Evolutionary conservation across 176 grass and related monocot genomes (phyloP), one percentile per base, ranked within the genome.

Genomic region (Hyparrhenia diplandra): DNA sequence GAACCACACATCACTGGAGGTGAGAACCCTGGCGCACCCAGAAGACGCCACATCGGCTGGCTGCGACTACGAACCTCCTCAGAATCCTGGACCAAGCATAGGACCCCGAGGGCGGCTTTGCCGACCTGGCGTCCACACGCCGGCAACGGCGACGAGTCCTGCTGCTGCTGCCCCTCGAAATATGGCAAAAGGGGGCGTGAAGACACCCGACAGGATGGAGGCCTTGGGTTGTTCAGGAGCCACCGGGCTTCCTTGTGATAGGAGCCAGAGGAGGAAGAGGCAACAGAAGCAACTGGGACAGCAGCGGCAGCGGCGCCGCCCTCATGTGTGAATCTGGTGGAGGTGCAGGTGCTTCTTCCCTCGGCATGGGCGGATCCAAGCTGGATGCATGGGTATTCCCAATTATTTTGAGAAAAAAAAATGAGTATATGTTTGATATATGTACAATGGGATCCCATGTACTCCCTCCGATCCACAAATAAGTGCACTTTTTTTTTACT

Each of bases 21-120:
- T 84, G 13, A 83, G 84, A 25, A 76, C 91, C 85, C 63, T 78
- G 66, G 67, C 42, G 29, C 80, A 84, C 2, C 94, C 6, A 96
- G 89, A 37, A 99, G 72, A 49, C 97, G 88, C 88, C 85, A 91
- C 90, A 99, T 99, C 6, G 93, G n/a, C n/a, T n/a, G 85, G 36
- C 87, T 31, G 64, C 80, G 58, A 65, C 62, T 30, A 93, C 88
- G 9, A 92, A 83, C 31, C 84, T 93, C 88, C 84, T 93, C 83
- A 99, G 49, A 78, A 85, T 71, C 83, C 85, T 91, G 0, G 91
- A 90, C 97, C 91, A 99, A 67, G 67, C 87, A 95, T 92, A 88
- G 55, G 74, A 88, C 36, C 36, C 92, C 5, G 78, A 85, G 73
- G 78, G 23, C 3, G 77, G 47, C 49, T 80, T 86, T 3, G 84